Evolutionary conservation across 2,329 filamentous ascomycete species (phyloP), one percentile per base, ranked within the genome.

Genomic region (Spiromastix sp.): DNA sequence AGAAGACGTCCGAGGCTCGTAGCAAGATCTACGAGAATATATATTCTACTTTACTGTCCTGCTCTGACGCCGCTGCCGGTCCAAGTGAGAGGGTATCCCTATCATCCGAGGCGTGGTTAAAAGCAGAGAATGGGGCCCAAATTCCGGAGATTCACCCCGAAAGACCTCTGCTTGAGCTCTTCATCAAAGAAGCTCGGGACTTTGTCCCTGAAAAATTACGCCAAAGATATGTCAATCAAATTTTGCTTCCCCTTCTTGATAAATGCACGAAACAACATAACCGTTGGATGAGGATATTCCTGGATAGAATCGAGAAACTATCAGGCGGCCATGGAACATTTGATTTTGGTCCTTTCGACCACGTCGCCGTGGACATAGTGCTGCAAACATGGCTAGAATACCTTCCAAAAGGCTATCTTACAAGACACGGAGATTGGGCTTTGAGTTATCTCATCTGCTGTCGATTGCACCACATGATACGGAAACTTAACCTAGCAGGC

Each of bases 251-350:
- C 2, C 19, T 48, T 15, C 13, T 50, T 3, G 35, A 42, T 2
- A 38, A 47, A 27, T 50, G 43, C 10, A 37, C 39, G 3, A 25
- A 27, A 7, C 38, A 42, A 15, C 46, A 48, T 39, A 38, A 38
- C 12, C 42, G 41, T n/a, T 50, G 47, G 47, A 46, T 50, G 37
- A 30, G 31, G 3, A 25, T 29, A 4, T 45, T 50, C 17, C 39
- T 48, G n/a, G 3, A n/a, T 1, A 30, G 37, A 9, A 10, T 41
- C 4, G 26, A 33, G 12, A 21, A 44, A 5, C 26, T 39, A 2
- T n/a, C 20, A 3, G 21, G 34, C 4, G 29, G 36, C 7, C 4
- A 26, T 17, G 25, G 18, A 2, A 21, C 41, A 17, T 24, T 26
- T 7, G 21, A 38, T 16, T 41, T 46, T 33, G 44, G 47, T 7